A percentile compares a stretch with the other conserved stretches of the same genome.
Conservation (phyloP, 1,139 yeast species). For the Kodamaea anthophila region DNA sequence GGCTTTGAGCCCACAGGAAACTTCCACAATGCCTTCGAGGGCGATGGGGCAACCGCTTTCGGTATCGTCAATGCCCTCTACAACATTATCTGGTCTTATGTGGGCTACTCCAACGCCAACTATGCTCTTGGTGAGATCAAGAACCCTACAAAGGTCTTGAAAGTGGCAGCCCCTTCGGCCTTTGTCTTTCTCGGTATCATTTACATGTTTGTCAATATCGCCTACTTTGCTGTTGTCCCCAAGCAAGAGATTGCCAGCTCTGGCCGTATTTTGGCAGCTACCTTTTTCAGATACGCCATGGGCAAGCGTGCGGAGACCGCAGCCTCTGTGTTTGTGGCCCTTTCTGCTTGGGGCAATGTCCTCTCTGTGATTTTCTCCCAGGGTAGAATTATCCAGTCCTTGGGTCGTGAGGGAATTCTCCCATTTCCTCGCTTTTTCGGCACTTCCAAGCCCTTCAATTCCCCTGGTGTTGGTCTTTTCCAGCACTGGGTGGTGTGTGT, state of each 20-base stretch:
- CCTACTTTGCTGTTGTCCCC: conserved; percentile 54
- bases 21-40: conserved; percentile 55
- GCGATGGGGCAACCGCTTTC: conserved; percentile 58
- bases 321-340: conserved; percentile 44
- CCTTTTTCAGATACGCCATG: conserved; percentile 41
- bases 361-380: conserved; percentile 45
- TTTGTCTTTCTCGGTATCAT: conserved; percentile 60
- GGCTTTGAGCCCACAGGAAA: conserved; percentile 50
- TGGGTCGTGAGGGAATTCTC: conserved; percentile 44
- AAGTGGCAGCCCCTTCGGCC: conserved; percentile 42
- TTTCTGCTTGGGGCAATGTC: conserved; percentile 46
- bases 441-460: conserved; percentile 35
- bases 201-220: conserved; percentile 57
- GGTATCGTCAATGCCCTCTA: conserved; percentile 75
- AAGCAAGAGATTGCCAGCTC: conserved; percentile 37
- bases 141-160: conserved; percentile 40
- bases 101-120: conserved; percentile 72
- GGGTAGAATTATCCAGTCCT: conserved; percentile 44
- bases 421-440: conserved; percentile 44
- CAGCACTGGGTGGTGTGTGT: conserved; percentile 52
- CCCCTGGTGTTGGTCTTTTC: conserved; percentile 52
- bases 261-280: conserved; percentile 43
- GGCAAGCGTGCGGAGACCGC: conserved; percentile 43
- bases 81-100: conserved; percentile 77
- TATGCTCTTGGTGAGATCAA: conserved; percentile 78